Base-by-base conservation (phyloP, 345 rosid species). In the Passiflora organensis region DNA sequence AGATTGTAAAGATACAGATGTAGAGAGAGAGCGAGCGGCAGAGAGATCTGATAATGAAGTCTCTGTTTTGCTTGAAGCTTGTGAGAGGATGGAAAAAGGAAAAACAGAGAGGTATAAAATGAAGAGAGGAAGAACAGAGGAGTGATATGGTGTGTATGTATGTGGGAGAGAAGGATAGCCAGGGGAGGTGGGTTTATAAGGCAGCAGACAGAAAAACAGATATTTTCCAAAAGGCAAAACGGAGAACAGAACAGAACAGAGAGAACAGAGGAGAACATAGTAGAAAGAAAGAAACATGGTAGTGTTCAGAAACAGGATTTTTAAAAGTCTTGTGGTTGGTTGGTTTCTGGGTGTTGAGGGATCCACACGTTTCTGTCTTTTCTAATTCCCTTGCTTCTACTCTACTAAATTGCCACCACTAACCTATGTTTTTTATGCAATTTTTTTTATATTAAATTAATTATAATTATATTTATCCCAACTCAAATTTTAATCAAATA, bases 371-470 rank as follows among this genome's bases (percentile, higher is more conserved):
- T 22, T 44, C 53, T 13, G 16, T 46, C 24, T 67, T 61, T 51
- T 8, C 20, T 28, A 37, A 42, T 72, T 65, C 46, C 78, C 32
- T 78, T 34, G 50, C 82, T 78, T 76, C 65, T 56, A 75, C 73
- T 70, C 72, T 56, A 78, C 72, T 66, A 28, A 28, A 28, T 57
- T 51, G 10, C 23, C 28, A 24, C 2, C 36, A 5, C 25, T 54
- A 28, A 28, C 34, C n/a, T n/a, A 28, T 28, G 34, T 3, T 28
- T 3, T 8, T 2, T 28, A 8, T 8, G 34, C 34, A 2, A 2
- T 3, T 8, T 28, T 28, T 28, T 28, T 28, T 28, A 28, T 28
- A 8, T n/a, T n/a, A n/a, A n/a, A n/a, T n/a, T n/a, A n/a, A n/a
- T n/a, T n/a, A n/a, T n/a, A n/a, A n/a, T n/a, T n/a, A n/a, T n/a